Evolutionary conservation across 306 rosid species (phyloP).

Genomic region (Quercus aquifolioides): DNA sequence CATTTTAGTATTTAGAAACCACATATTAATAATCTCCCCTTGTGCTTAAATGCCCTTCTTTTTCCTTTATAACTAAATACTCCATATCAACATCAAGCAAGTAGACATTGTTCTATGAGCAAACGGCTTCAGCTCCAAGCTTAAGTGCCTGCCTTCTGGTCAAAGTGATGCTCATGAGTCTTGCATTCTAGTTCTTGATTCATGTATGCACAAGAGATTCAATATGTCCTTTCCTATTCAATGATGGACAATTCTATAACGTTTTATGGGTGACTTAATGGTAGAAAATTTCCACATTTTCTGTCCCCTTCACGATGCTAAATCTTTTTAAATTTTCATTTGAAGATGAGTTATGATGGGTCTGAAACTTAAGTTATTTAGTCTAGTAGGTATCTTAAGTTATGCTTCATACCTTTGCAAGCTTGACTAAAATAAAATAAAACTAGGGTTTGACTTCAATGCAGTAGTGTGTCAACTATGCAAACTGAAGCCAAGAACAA

Average conservation of each 20-base stretch:
- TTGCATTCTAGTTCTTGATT: not conserved
- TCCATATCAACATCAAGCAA: not conserved
- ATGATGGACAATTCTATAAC: not conserved
- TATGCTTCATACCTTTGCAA: not conserved
- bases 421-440: not conserved
- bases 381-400: not conserved
- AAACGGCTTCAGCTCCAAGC: not conserved
- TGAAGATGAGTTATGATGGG: not conserved
- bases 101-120: not conserved
- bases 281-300: not conserved
- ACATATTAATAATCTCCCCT: not conserved
- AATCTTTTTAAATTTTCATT: not conserved
- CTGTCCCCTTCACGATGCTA: not conserved
- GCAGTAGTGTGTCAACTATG: not conserved
- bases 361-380: not conserved
- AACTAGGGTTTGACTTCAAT: not conserved
- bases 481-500: not conserved
- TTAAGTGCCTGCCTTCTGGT: not conserved
- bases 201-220: not conserved
- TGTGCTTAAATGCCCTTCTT: not conserved
- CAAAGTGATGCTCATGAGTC: not conserved
- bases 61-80: not conserved
- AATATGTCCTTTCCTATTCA: not conserved
- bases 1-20: not conserved
- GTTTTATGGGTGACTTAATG: not conserved